A percentile compares a stretch with the other conserved stretches of the same genome.
Evolutionary conservation across 768 basidiomycete species (phyloP).

Genomic region (Boletus edulis): DNA sequence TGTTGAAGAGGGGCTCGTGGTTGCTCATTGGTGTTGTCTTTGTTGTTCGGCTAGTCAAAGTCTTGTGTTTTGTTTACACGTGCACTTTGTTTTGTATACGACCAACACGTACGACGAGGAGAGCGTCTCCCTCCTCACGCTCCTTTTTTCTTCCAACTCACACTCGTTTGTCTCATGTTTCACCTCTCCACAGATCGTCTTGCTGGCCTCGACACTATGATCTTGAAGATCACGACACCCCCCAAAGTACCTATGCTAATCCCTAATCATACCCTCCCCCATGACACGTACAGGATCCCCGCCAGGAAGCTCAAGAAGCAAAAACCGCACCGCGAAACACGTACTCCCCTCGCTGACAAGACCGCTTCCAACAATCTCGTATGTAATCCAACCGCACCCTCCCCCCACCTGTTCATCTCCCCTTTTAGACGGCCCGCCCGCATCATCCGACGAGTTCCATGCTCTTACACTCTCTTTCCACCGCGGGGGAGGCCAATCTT

Average conservation of each 20-base stretch:
- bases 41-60: constrained; percentile 1
- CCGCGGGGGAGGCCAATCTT: constrained; percentile 5
- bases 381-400: constrained; percentile 19
- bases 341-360: constrained; percentile 34
- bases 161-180: constrained; percentile 30
- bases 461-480: constrained; percentile 8
- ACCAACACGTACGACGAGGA: constrained; percentile 16
- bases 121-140: neutral
- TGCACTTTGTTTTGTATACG: constrained; percentile 8
- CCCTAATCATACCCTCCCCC: constrained; percentile 18
- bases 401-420: constrained; percentile 12
- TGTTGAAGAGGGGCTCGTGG: constrained; percentile 65
- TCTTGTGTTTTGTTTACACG: constrained; percentile 13
- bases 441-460: constrained; percentile 16
- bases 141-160: neutral
- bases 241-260: constrained; percentile 29
- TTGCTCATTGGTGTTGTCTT: constrained; percentile 48
- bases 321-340: constrained; percentile 17
- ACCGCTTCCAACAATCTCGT: constrained; percentile 28
- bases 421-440: constrained; percentile 11
- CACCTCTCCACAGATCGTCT: constrained; percentile 39
- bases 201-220: constrained; percentile 41
- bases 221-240: constrained; percentile 34
- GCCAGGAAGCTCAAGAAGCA: constrained; percentile 25
- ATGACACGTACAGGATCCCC: constrained; percentile 17